Conservation (phyloP, 1,139 yeast species). For the Tardiomyces depauwii region DNA sequence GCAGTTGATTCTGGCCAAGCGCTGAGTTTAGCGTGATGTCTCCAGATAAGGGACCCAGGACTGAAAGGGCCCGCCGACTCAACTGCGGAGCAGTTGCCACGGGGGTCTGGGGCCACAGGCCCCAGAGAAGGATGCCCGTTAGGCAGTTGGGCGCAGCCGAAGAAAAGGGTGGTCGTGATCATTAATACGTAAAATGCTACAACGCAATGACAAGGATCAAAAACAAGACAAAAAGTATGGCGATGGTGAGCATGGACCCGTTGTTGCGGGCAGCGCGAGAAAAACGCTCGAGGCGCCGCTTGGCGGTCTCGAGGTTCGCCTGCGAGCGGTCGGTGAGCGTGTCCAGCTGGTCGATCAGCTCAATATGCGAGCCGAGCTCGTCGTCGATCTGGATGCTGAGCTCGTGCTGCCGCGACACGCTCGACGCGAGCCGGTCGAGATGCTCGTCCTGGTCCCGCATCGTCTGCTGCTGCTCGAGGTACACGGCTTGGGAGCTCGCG, state of each 20-base stretch:
- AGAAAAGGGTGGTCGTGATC: too few species aligned
- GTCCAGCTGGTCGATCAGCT: constrained; percentile 61
- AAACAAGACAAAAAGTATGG: constrained; percentile 48
- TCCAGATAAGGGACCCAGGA: too few species aligned
- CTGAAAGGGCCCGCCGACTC: not conserved
- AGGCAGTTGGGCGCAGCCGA: too few species aligned
- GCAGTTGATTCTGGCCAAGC: too few species aligned
- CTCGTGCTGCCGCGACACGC: constrained; percentile 53
- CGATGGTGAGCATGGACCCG: constrained; percentile 62
- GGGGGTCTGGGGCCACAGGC: too few species aligned
- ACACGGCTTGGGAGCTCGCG: constrained; percentile 27
- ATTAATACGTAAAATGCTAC: not conserved
- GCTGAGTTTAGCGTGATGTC: too few species aligned
- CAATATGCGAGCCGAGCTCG: constrained; percentile 61
- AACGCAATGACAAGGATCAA: constrained; percentile 48
- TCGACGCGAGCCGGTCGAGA: constrained; percentile 44
- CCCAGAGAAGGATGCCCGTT: too few species aligned
- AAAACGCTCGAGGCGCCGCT: constrained; percentile 41
- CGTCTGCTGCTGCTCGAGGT: constrained; percentile 53
- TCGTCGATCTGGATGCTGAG: constrained; percentile 54
- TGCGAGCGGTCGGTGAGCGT: constrained; percentile 48
- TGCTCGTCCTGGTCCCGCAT: constrained; percentile 47
- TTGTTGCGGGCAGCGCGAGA: constrained; percentile 50
- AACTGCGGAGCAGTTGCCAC: not conserved
- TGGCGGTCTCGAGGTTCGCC: constrained; percentile 42